Evolutionary conservation across 345 rosid genomes (phyloP).

Genomic region (Salix purpurea): DNA sequence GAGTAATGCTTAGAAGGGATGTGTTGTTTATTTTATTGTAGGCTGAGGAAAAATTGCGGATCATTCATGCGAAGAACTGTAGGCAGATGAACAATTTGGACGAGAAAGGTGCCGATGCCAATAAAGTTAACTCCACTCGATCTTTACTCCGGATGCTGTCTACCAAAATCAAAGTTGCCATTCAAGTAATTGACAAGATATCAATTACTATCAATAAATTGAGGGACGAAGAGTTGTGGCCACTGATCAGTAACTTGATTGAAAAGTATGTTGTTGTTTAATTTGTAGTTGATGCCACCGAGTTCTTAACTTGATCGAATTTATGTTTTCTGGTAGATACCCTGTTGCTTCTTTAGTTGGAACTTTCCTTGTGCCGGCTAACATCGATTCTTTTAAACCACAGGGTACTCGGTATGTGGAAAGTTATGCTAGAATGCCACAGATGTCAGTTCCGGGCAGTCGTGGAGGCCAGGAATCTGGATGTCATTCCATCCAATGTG

Average conservation of each 20-base stretch:
- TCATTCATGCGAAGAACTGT: constrained; percentile 39
- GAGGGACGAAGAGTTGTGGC: constrained; percentile 68
- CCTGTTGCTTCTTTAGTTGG: not conserved
- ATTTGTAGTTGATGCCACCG: not conserved
- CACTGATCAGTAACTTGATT: constrained; percentile 42
- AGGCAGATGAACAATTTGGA: constrained; percentile 42
- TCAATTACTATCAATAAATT: constrained; percentile 43
- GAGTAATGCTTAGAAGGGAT: not conserved
- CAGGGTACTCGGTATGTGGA: constrained; percentile 67
- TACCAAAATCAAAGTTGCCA: constrained; percentile 49
- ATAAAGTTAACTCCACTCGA: constrained; percentile 38
- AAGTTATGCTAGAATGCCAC: constrained; percentile 59
- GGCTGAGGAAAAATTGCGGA: constrained; percentile 68
- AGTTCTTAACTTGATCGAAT: not conserved
- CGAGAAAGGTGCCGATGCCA: constrained; percentile 36
- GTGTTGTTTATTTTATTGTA: constrained; percentile 7
- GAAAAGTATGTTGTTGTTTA: constrained; percentile 37
- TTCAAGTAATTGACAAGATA: constrained; percentile 58
- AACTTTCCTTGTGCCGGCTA: not conserved
- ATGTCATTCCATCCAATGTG: constrained; percentile 27
- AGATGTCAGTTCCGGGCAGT: constrained; percentile 36
- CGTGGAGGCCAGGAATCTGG: constrained; percentile 39
- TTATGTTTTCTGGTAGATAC: not conserved
- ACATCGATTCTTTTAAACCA: not conserved
- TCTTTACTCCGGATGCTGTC: constrained; percentile 38